A percentile compares a stretch with the other conserved stretches of the same genome.
phyloP scores from a whole-genome alignment of 495 filamentous ascomycete genomes.

The Aspergillus kassunensis region DNA sequence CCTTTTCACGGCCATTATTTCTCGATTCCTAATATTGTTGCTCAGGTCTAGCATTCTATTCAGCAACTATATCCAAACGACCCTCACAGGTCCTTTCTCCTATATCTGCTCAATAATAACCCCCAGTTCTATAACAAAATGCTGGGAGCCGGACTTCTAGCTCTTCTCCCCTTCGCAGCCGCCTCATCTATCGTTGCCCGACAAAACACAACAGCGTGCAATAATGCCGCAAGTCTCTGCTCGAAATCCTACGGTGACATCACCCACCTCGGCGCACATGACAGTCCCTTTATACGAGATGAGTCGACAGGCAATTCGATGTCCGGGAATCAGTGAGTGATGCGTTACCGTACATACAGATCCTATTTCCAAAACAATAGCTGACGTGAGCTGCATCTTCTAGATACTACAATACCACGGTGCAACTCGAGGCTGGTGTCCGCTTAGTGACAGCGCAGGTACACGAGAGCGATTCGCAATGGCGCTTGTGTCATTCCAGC shows the following conservation, averaged over 20 bases:
- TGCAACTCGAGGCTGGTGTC: slow-evolving; percentile 65
- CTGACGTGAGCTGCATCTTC: slow-evolving; percentile 4
- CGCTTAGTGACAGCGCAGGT: slow-evolving; percentile 70
- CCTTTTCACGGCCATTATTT: neutral
- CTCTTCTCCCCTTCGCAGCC: slow-evolving; percentile 29
- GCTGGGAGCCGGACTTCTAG: slow-evolving; percentile 27
- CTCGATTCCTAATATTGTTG: neutral
- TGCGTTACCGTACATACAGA: too few relatives aligned
- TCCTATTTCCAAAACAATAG: neutral
- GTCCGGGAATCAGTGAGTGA: slow-evolving; percentile 62
- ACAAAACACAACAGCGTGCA: slow-evolving; percentile 49
- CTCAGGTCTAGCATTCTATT: neutral
- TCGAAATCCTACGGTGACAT: slow-evolving; percentile 56
- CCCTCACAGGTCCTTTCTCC: neutral
- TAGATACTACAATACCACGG: slow-evolving; percentile 65
- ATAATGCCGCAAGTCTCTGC: slow-evolving; percentile 60
- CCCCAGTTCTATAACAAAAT: slow-evolving; percentile 17
- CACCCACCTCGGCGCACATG: slow-evolving; percentile 62
- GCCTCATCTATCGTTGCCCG: slow-evolving; percentile 30
- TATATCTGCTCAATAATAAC: neutral
- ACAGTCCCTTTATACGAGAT: slow-evolving; percentile 57
- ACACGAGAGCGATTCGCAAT: slow-evolving; percentile 53
- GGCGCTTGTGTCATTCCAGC: slow-evolving; percentile 62
- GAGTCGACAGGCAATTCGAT: slow-evolving; percentile 47
- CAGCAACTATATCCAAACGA: neutral